Percentiles rank a stretch among this genome's conserved stretches.
phyloP scores from a whole-genome alignment of 371 early-diverging fungal genomes.

The Fennellomyces sp. region DNA sequence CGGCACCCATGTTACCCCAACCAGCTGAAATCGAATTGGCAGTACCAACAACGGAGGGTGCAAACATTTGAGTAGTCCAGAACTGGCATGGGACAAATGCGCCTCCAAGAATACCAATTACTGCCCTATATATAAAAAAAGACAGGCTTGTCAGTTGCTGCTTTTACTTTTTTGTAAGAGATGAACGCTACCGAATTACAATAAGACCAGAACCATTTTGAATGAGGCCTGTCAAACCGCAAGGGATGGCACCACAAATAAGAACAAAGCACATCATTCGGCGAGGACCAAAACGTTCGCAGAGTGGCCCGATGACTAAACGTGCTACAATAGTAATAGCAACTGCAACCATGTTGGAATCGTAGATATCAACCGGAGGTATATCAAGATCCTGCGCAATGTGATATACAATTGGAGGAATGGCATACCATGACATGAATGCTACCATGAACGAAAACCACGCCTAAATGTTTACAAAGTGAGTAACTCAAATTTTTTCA shows the following conservation, averaged over 20 bases:
- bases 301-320: slow-evolving; percentile 45
- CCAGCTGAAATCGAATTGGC: slow-evolving; percentile 70
- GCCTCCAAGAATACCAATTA: slow-evolving; percentile 64
- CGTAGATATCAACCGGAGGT: slow-evolving; percentile 16
- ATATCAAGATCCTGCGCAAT: slow-evolving; percentile 21
- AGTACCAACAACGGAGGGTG: slow-evolving; percentile 54
- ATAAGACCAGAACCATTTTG: slow-evolving; percentile 44
- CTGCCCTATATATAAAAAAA: slow-evolving; percentile 19
- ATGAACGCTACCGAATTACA: slow-evolving; percentile 19
- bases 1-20: slow-evolving; percentile 73
- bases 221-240: slow-evolving; percentile 45
- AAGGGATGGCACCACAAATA: slow-evolving; percentile 51
- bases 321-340: slow-evolving; percentile 43
- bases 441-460: slow-evolving; percentile 39
- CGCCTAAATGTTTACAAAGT: slow-evolving; percentile 10
- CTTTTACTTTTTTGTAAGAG: neutral
- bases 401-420: slow-evolving; percentile 50
- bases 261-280: slow-evolving; percentile 55
- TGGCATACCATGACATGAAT: slow-evolving; percentile 63
- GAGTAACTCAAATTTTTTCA: neutral
- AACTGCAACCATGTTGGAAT: slow-evolving; percentile 38
- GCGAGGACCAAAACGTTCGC: slow-evolving; percentile 57
- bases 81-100: slow-evolving; percentile 72
- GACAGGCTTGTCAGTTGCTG: no score
- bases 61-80: slow-evolving; percentile 66